phyloP scores from a whole-genome alignment of 805 yeast species.

The Candida argentea region DNA sequence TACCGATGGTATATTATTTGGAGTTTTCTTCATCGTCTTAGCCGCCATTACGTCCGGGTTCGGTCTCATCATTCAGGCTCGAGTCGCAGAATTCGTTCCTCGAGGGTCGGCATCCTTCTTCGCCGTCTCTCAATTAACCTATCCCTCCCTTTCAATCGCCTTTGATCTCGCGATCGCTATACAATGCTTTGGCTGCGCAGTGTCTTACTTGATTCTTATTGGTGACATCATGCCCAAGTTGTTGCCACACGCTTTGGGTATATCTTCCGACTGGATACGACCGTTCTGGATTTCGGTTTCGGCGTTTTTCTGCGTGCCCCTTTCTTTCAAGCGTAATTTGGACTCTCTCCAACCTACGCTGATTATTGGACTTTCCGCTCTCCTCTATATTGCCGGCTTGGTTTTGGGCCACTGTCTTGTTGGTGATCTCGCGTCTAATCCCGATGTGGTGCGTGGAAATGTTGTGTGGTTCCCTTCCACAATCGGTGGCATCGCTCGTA shows the following conservation, averaged over 20 bases:
- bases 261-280: constrained; percentile 21
- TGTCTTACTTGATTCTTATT: constrained; percentile 57
- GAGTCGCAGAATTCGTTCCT: constrained; percentile 40
- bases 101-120: constrained; percentile 62
- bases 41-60: constrained; percentile 60
- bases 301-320: constrained; percentile 36
- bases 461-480: constrained; percentile 27
- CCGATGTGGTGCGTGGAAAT: constrained; percentile 19
- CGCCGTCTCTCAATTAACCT: constrained; percentile 49
- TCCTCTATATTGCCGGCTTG: constrained; percentile 61
- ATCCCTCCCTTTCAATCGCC: constrained; percentile 48
- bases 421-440: constrained; percentile 35
- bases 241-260: constrained; percentile 13
- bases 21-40: constrained; percentile 39
- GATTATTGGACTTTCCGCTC: constrained; percentile 70
- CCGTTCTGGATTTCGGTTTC: constrained; percentile 54
- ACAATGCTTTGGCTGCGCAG: constrained; percentile 64
- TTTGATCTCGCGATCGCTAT: constrained; percentile 63
- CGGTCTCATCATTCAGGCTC: constrained; percentile 56
- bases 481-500: constrained; percentile 41
- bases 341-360: constrained; percentile 85
- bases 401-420: constrained; percentile 62
- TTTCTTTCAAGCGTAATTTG: constrained; percentile 64
- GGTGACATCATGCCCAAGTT: constrained; percentile 65
- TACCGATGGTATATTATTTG: constrained; percentile 37